Evolutionary conservation across 495 filamentous ascomycete genomes (phyloP), one percentile per base, ranked within the genome.

Genomic region (Lophium mytilinum): DNA sequence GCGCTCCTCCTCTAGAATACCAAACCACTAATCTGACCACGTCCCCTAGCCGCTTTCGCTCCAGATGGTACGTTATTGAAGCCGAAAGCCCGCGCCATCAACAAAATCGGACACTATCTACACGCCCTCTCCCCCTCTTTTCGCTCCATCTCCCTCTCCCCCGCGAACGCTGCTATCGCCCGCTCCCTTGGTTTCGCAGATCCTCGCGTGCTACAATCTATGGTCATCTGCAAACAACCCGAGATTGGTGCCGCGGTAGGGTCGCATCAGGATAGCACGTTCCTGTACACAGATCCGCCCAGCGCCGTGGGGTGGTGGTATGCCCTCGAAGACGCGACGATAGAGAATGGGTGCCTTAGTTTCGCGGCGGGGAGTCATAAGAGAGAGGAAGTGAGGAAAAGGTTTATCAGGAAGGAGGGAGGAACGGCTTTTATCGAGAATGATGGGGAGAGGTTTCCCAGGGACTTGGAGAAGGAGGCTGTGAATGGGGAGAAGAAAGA

Each of bases 221-320:
- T 98, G 93, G 79, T 96, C 8, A 98, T 98, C 60, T 95, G 89
- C 79, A 98, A 98, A 68, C 93, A 96, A 72, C 92, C 93, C 8
- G 87, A 90, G 68, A 97, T 98, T 37, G 93, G 93, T 19, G 93
- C 87, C 14, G 82, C 83, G 0, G 93, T 96, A 37, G 88, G 81
- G 2, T 78, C 87, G 14, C 93, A 98, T 69, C 91, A 94, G 68
- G 93, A 97, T 72, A 86, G 79, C 50, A 89, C 90, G 11, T 98
- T 97, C 64, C 58, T 98, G 52, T 98, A 96, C 55, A 97, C 93
- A 10, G 74, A 90, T 58, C 89, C 93, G 48, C 92, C 92, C 1
- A 85, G 80, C 40, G 92, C 93, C 0, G 89, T 97, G 4, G 91
- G 90, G 9, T 95, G 89, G 72, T 96, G 90, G 90, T 93, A 95